phyloP scores from a whole-genome alignment of 768 basidiomycete genomes.

The Termitomyces sp. region DNA sequence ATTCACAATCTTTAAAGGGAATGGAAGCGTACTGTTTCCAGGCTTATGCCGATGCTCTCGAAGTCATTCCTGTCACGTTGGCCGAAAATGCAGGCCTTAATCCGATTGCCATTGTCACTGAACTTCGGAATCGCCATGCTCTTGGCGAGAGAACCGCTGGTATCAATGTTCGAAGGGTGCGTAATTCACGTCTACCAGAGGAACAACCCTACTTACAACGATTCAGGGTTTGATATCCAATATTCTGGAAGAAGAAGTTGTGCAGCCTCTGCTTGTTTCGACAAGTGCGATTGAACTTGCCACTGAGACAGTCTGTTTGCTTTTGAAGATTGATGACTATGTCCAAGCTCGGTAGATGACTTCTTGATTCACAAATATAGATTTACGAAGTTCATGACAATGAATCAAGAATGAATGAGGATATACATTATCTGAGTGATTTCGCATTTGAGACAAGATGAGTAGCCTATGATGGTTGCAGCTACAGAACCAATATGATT shows the following conservation, averaged over 20 bases:
- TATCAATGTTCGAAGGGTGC: conserved; percentile 95
- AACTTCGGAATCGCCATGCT: conserved; percentile 94
- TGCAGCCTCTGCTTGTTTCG: conserved; percentile 91
- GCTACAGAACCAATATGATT: conserved; percentile 16
- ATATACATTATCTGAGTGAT: conserved; percentile 2
- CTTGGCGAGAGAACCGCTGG: conserved; percentile 92
- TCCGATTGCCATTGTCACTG: conserved; percentile 97
- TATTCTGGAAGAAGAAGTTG: conserved; percentile 95
- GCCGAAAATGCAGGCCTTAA: conserved; percentile 99
- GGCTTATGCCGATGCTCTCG: conserved; percentile 95
- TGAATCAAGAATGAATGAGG: neutral
- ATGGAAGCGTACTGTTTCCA: conserved; percentile 99
- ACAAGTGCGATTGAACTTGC: conserved; percentile 94
- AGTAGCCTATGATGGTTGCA: conserved; percentile 6
- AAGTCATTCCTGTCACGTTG: conserved; percentile 95
- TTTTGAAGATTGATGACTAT: conserved; percentile 95
- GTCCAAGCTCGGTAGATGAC: conserved; percentile 61
- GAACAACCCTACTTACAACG: neutral
- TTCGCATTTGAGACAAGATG: neutral
- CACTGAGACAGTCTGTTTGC: conserved; percentile 94
- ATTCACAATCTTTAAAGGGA: conserved; percentile 90
- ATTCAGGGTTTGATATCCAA: conserved; percentile 90
- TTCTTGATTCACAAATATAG: neutral
- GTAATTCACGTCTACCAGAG: conserved; percentile 15
- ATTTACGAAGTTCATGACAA: neutral